These are phyloP conservation scores for Adansonia madagascariensis DNA, from an alignment of 441 rosid genomes.

Conservation along the genomic window DNA sequence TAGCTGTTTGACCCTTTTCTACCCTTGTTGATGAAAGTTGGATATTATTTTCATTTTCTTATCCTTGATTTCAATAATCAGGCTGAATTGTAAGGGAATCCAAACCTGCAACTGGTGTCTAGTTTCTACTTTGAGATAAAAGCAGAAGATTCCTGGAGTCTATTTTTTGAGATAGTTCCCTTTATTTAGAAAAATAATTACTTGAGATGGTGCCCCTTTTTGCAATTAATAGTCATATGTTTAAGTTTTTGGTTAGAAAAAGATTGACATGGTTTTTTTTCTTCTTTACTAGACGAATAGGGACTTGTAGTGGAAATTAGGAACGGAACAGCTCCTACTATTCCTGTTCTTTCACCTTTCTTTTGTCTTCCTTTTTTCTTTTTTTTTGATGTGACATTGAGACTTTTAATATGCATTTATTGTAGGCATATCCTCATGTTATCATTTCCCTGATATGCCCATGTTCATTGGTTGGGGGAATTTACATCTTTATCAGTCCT, in stretches of 20 bases:
- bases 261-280: conserved; percentile 6
- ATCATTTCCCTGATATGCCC: background rate
- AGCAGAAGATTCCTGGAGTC: background rate
- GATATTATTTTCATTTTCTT: background rate
- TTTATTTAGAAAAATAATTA: background rate
- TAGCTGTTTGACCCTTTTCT: background rate
- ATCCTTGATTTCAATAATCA: background rate
- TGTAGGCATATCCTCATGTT: conserved; percentile 31
- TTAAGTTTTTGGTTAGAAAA: background rate
- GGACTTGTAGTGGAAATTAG: conserved; percentile 20
- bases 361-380: conserved; percentile 14
- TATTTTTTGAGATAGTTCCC: background rate
- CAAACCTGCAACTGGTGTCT: no score
- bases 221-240: background rate
- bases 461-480: conserved; percentile 23
- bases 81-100: background rate
- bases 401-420: conserved; percentile 37
- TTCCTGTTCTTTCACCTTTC: conserved; percentile 12
- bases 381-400: conserved; percentile 32
- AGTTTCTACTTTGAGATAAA: conserved; percentile 1
- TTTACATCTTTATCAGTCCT: conserved; percentile 16
- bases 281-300: background rate
- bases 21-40: background rate
- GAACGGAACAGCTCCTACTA: conserved; percentile 14
- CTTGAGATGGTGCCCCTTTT: background rate